Conservation (phyloP, 176 grass and related monocot genomes). For the Oryza brachyantha region DNA sequence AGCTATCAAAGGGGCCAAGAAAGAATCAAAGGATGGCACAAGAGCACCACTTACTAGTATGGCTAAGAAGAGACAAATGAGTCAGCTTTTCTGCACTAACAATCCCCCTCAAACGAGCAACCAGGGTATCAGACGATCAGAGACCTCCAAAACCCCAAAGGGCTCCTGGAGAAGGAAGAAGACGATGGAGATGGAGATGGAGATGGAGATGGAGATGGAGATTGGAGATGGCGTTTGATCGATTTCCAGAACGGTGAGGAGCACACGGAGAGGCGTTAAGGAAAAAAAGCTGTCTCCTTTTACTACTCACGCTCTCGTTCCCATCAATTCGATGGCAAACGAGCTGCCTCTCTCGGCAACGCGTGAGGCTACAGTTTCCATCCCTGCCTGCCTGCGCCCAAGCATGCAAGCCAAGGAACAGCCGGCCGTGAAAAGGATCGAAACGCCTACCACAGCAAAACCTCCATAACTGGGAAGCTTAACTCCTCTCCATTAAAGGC, state of each 20-base stretch:
- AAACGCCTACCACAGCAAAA: constrained; percentile 13
- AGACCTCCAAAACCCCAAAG: constrained; percentile 1
- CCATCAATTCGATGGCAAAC: constrained; percentile 5
- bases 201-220: not conserved
- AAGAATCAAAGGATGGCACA: constrained; percentile 32
- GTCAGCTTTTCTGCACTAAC: constrained; percentile 26
- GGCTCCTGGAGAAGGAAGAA: not conserved
- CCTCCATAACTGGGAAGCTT: constrained; percentile 4
- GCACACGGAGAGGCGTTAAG: not conserved
- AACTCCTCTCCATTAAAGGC: constrained; percentile 33
- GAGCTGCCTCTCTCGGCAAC: constrained; percentile 7
- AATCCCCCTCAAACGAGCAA: not conserved
- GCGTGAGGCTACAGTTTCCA: constrained; percentile 37
- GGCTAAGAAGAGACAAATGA: constrained; percentile 23
- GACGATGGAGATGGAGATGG: not conserved
- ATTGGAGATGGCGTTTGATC: no score
- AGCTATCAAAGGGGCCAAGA: not conserved
- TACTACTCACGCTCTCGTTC: not conserved
- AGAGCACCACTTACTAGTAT: not conserved
- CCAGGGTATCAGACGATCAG: not conserved
- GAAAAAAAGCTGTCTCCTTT: constrained; percentile 12
- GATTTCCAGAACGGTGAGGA: not conserved
- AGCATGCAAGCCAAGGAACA: constrained; percentile 19
- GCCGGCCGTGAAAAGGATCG: constrained; percentile 5
- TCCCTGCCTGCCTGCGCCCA: constrained; percentile 10